Percentiles rank a stretch among this genome's conserved stretches.
phyloP scores from a whole-genome alignment of 805 yeast genomes.

The Starmerella sp. region DNA sequence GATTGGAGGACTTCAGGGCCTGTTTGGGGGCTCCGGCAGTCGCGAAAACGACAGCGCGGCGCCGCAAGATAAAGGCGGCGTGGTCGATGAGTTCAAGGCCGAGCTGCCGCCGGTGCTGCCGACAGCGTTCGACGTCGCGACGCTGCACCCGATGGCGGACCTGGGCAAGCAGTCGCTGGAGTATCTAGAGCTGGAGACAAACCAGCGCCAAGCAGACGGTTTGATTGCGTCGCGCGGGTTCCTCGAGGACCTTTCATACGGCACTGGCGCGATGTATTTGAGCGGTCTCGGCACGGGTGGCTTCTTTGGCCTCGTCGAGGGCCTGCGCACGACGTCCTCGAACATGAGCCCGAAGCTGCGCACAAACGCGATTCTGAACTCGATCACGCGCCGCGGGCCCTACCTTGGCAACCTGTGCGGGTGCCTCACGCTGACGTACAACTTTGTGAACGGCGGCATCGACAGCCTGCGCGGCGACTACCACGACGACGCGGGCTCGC shows the following conservation, averaged over 20 bases:
- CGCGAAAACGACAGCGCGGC: not conserved
- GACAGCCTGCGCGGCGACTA: conserved; percentile 67
- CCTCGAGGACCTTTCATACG: conserved; percentile 95
- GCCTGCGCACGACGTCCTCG: conserved; percentile 64
- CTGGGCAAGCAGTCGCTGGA: conserved; percentile 72
- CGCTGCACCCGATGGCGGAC: conserved; percentile 86
- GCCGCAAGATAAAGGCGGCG: not conserved
- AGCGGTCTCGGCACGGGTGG: conserved; percentile 82
- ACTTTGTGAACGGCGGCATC: conserved; percentile 66
- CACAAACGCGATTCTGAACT: conserved; percentile 80
- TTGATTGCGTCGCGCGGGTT: conserved; percentile 93
- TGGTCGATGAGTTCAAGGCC: conserved; percentile 1
- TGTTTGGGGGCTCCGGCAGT: not conserved
- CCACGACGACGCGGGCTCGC: conserved; percentile 76
- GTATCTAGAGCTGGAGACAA: conserved; percentile 66
- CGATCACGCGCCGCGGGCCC: conserved; percentile 91
- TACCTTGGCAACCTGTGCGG: conserved; percentile 92
- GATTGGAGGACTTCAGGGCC: conserved; percentile 4
- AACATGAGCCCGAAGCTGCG: conserved; percentile 69
- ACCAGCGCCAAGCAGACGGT: conserved; percentile 47
- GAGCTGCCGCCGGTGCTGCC: conserved; percentile 17
- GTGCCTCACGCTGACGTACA: conserved; percentile 80
- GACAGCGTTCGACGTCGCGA: conserved; percentile 47
- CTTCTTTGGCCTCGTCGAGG: conserved; percentile 75
- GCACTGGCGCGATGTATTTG: conserved; percentile 89